Conservation (phyloP, 805 yeast genomes). For the Spencermartinsiella europaea region DNA sequence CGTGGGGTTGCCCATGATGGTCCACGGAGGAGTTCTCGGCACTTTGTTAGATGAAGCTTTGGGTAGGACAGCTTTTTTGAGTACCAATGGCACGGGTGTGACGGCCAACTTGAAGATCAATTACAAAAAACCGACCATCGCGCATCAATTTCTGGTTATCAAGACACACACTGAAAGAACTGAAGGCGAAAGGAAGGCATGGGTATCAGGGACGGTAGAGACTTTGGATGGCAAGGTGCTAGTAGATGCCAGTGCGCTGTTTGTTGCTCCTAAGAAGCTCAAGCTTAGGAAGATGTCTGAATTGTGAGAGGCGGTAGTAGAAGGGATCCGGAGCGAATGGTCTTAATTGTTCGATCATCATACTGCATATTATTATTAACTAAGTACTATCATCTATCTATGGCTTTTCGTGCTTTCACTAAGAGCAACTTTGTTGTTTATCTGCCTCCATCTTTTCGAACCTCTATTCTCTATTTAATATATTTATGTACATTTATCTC, state of each 20-base stretch:
- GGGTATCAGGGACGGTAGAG: conserved; percentile 43
- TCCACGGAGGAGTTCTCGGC: conserved; percentile 87
- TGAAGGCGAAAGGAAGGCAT: conserved; percentile 4
- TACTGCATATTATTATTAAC: too few species aligned
- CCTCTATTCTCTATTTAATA: not conserved
- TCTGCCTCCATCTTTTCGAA: too few species aligned
- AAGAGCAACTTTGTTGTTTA: too few species aligned
- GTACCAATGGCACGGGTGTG: conserved; percentile 12
- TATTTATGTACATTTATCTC: not conserved
- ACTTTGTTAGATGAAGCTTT: conserved; percentile 73
- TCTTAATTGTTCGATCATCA: too few species aligned
- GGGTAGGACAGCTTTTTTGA: conserved; percentile 20
- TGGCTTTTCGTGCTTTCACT: too few species aligned
- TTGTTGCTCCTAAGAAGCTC: conserved; percentile 8
- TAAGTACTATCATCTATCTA: too few species aligned
- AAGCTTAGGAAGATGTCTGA: not conserved
- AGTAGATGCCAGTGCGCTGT: conserved; percentile 34
- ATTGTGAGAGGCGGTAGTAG: too few species aligned
- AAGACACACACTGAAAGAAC: conserved; percentile 41
- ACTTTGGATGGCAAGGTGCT: conserved; percentile 48
- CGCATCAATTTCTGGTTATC: conserved; percentile 69
- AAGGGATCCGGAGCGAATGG: too few species aligned
- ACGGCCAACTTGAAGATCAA: conserved; percentile 32
- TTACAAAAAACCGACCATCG: conserved; percentile 70
- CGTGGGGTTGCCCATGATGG: conserved; percentile 81